Conservation (phyloP, 108 stramenopile genomes). For the Cyclotella baltica region DNA sequence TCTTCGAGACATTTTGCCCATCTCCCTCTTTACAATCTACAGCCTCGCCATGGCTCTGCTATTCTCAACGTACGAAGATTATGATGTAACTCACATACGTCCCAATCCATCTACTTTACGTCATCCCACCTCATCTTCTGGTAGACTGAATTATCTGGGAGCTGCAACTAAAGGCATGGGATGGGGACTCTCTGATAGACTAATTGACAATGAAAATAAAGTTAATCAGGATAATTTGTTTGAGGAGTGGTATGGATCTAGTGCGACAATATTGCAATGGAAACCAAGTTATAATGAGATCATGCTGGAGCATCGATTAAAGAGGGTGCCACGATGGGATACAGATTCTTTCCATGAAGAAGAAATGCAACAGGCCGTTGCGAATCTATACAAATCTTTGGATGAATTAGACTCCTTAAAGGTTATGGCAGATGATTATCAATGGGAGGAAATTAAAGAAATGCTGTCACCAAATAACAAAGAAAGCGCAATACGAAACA, state of each 20-base stretch:
- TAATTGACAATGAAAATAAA: neutral
- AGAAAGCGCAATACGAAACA: neutral
- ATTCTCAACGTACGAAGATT: slow-evolving; percentile 58
- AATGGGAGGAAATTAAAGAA: slow-evolving; percentile 72
- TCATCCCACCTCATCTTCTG: slow-evolving; percentile 7
- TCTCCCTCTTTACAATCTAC: slow-evolving; percentile 23
- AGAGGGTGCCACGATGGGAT: slow-evolving; percentile 73
- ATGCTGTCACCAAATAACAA: slow-evolving; percentile 21
- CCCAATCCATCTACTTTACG: slow-evolving; percentile 51
- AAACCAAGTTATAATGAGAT: slow-evolving; percentile 87
- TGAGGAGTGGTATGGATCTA: slow-evolving; percentile 50
- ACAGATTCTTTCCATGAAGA: slow-evolving; percentile 15
- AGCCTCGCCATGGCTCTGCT: slow-evolving; percentile 35
- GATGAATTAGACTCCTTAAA: slow-evolving; percentile 52
- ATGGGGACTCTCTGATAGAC: slow-evolving; percentile 38
- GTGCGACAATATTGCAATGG: slow-evolving; percentile 36
- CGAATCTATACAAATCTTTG: slow-evolving; percentile 52
- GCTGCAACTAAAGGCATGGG: slow-evolving; percentile 54
- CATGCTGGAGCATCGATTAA: slow-evolving; percentile 70
- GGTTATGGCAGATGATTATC: slow-evolving; percentile 67
- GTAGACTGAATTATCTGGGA: slow-evolving; percentile 32
- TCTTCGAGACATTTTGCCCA: slow-evolving; percentile 17
- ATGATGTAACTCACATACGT: slow-evolving; percentile 53
- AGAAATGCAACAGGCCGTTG: slow-evolving; percentile 56
- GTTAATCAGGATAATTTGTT: slow-evolving; percentile 14